A percentile compares a stretch with the other conserved stretches of the same genome.
Conservation (phyloP, 768 basidiomycete genomes). For the Scleroderma bovista region DNA sequence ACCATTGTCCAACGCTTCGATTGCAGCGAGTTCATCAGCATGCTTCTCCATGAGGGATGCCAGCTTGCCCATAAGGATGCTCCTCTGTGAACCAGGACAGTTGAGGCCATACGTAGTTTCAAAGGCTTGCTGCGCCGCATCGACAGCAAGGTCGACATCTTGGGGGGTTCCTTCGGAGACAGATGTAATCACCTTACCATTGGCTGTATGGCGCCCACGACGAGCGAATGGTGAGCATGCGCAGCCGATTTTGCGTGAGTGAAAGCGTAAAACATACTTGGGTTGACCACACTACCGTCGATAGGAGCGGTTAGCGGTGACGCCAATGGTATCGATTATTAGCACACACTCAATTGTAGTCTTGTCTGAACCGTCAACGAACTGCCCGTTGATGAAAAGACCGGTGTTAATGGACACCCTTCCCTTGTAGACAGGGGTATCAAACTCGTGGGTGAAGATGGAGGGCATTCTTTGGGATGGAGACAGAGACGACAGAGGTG, state of each 20-base stretch:
- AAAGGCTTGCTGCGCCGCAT: constrained; percentile 54
- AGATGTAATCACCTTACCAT: constrained; percentile 53
- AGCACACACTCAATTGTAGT: constrained; percentile 7
- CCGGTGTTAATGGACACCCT: constrained; percentile 47
- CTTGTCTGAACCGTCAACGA: constrained; percentile 5
- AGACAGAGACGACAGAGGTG: too few species aligned
- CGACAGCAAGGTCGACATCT: constrained; percentile 76
- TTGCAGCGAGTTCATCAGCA: constrained; percentile 58
- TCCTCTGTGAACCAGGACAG: constrained; percentile 45
- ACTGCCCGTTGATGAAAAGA: constrained; percentile 57
- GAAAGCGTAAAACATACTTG: constrained; percentile 29
- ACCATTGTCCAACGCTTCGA: constrained; percentile 73
- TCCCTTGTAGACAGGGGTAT: constrained; percentile 51
- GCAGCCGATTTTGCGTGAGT: not conserved
- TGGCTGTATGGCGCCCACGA: constrained; percentile 38
- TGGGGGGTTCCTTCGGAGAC: constrained; percentile 55
- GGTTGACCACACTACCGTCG: constrained; percentile 53
- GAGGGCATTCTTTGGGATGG: constrained; percentile 25
- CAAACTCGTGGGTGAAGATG: constrained; percentile 41
- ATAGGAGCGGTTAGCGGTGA: too few species aligned
- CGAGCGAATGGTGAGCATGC: not conserved
- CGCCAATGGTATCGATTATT: too few species aligned
- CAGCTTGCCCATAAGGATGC: constrained; percentile 55
- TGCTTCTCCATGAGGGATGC: constrained; percentile 59
- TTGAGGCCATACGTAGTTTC: constrained; percentile 69